Evolutionary conservation across 1,139 yeast species (phyloP), one percentile per base, ranked within the genome.

Genomic region (Candida sojae): DNA sequence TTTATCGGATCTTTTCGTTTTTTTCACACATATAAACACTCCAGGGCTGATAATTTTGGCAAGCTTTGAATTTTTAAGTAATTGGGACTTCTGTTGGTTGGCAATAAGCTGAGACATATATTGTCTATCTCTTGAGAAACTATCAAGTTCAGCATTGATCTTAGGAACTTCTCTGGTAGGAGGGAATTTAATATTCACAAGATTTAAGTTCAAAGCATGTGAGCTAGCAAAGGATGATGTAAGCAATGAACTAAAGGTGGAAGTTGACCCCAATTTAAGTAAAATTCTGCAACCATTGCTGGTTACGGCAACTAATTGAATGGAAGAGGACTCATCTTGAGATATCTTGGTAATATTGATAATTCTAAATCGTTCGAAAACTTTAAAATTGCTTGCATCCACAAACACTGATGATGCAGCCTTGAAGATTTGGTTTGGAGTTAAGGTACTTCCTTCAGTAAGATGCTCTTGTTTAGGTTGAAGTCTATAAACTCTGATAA

Each of bases 281-380:
- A 83, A 85, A 32, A 93, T 73, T 56, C 99, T 81, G 54, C 88
- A 87, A 13, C 99, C 99, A 50, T 84, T 86, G 44, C 84, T 77
- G 0, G 97, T 90, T n/a, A 89, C 77, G 0, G 96, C 97, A 42
- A 92, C 84, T 49, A 93, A 71, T 59, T 84, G 92, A 28, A 90
- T 74, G 45, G 85, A 84, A 29, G 79, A 72, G 31, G 92, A 87
- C 62, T 91, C 96, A 31, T 66, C 66, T 39, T 77, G 79, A 1
- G 84, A 68, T 10, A 91, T 82, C 5, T 84, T 80, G 46, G 81
- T 82, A 48, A 91, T 79, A 53, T 79, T 82, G 34, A 86, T 81
- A 46, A 88, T 79, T 54, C 81, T 79, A 59, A 83, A 73, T 51
- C 71, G 71, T 59, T 65, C 71, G 53, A 75, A 74, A 48, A 75